Conservation (phyloP, 768 basidiomycete species). For the Russula vinacea region DNA sequence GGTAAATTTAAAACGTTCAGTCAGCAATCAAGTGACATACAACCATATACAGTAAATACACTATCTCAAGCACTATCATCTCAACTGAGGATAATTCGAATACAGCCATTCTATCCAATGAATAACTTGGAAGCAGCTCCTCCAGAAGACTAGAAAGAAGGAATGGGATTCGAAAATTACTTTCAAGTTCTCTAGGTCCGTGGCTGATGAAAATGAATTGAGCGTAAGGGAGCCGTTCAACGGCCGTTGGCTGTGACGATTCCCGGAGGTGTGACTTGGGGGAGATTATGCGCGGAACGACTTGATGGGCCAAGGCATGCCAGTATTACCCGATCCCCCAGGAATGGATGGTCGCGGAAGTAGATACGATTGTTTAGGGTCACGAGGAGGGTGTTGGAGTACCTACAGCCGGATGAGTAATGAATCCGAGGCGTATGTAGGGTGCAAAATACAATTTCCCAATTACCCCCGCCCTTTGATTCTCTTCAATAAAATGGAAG, state of each 20-base stretch:
- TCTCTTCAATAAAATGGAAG: not conserved
- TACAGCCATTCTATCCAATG: not conserved
- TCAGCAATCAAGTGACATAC: not conserved
- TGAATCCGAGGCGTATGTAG: not conserved
- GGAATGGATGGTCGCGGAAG: not conserved
- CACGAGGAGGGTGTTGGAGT: conserved; percentile 14
- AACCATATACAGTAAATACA: not conserved
- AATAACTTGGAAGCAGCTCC: not conserved
- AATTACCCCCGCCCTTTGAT: conserved; percentile 27
- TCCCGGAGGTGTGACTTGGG: not conserved
- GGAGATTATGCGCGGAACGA: not conserved
- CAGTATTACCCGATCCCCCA: not conserved
- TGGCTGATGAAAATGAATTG: not conserved
- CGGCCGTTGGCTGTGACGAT: not conserved
- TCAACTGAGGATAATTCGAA: not conserved
- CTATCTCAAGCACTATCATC: too few relatives aligned
- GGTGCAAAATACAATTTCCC: conserved; percentile 23
- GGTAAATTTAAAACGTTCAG: not conserved
- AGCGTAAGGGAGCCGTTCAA: not conserved
- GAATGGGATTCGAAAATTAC: not conserved
- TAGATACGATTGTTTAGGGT: conserved; percentile 14
- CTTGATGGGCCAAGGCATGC: not conserved
- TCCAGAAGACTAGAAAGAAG: not conserved
- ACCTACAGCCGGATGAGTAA: not conserved
- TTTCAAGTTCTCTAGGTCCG: not conserved